Base-by-base conservation (phyloP, 805 yeast species). In the Geotrichum ghanense region DNA sequence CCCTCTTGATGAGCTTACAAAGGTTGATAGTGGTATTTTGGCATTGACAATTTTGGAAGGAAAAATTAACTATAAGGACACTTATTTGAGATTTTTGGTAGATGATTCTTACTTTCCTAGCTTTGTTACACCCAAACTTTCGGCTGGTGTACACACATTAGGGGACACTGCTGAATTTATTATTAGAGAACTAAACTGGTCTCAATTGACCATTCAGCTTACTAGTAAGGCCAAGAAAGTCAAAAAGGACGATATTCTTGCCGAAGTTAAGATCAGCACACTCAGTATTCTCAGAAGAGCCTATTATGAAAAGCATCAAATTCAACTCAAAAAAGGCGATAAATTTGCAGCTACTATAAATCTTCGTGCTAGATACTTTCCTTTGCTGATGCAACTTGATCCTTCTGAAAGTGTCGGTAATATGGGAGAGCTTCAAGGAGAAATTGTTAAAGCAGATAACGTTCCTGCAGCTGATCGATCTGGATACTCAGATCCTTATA, bases 401-500 rank as follows among this genome's bases (percentile, higher is more conserved):
- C 76, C 78, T 16, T 72, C 75, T 35, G 98, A 92, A 64, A 70
- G 83, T 40, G 76, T 81, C 51, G 74, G 81, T 43, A 83, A 87
- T 62, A 72, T 79, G 48, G 98, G 98, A 61, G 68, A 67, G 23
- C 64, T 90, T 53, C 71, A 71, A 20, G 71, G 88, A 27, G 76
- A 73, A 24, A 71, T 85, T 3, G 53, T 79, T 42, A 69, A 71
- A 43, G 97, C 92, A 2, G 72, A 72, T 12, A 75, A 76, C 45
- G 71, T 92, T 49, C 77, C 82, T 35, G 74, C 95, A 12, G 94
- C 89, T n/a, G 99, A 92, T 65, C 71, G 84, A 24, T 82, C 81
- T 55, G 97, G 97, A 44, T 83, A 83, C 61, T 86, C 96, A 2
- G 99, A 92, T 66, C 99, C 99, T 47, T 90, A 79, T 62, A 72